phyloP scores from a whole-genome alignment of 1,139 yeast species.

The Yamadazyma mexicana region DNA sequence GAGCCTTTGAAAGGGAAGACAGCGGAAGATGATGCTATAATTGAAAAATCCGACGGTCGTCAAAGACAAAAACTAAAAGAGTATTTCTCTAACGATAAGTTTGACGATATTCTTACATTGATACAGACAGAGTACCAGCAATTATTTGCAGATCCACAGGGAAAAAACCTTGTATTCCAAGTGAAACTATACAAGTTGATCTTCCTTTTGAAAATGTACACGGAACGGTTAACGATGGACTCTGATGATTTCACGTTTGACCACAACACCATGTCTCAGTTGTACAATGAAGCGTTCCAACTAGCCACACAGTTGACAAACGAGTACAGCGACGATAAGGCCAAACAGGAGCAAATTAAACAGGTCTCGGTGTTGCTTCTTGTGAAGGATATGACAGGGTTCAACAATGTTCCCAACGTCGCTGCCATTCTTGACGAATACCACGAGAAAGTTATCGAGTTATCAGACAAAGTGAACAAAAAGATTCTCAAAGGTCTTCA shows the following conservation, averaged over 20 bases:
- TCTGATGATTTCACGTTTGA: slow-evolving; percentile 21
- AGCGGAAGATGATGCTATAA: slow-evolving; percentile 5
- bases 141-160: slow-evolving; percentile 33
- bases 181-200: slow-evolving; percentile 53
- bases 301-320: slow-evolving; percentile 49
- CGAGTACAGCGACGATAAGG: slow-evolving; percentile 16
- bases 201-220: slow-evolving; percentile 22
- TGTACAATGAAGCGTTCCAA: slow-evolving; percentile 24
- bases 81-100: slow-evolving; percentile 45
- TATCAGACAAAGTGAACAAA: slow-evolving; percentile 28
- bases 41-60: slow-evolving; percentile 36
- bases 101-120: slow-evolving; percentile 46
- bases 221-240: slow-evolving; percentile 20
- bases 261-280: slow-evolving; percentile 13
- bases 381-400: slow-evolving; percentile 23
- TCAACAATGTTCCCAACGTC: slow-evolving; percentile 25
- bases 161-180: slow-evolving; percentile 51
- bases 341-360: slow-evolving; percentile 19
- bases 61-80: slow-evolving; percentile 54
- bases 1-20: not conserved
- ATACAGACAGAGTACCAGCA: slow-evolving; percentile 46
- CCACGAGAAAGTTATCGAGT: slow-evolving; percentile 18
- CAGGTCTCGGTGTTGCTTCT: slow-evolving; percentile 31
- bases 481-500: slow-evolving; percentile 30
- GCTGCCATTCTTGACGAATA: slow-evolving; percentile 22